Percentiles rank a stretch among this genome's conserved stretches.
phyloP scores from a whole-genome alignment of 1,284 basidiomycete species.

The Anthracocystis setariae region DNA sequence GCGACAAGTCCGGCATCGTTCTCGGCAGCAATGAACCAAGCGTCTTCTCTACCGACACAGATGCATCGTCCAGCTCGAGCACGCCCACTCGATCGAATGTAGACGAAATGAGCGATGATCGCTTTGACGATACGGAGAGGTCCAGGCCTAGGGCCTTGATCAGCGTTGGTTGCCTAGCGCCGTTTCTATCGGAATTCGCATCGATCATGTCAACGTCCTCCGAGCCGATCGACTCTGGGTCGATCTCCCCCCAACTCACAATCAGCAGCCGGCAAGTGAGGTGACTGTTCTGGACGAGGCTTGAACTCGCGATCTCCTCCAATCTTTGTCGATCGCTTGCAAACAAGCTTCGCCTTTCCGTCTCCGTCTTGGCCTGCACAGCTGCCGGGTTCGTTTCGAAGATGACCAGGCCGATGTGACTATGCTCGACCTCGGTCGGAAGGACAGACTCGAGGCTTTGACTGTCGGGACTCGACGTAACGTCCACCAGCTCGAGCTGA shows the following conservation, averaged over 20 bases:
- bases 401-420: slow-evolving; percentile 37
- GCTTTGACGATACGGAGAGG: neutral
- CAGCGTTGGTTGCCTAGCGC: neutral
- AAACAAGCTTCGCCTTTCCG: slow-evolving; percentile 7
- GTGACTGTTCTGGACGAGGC: slow-evolving; percentile 11
- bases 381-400: slow-evolving; percentile 36
- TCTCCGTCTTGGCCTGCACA: slow-evolving; percentile 11
- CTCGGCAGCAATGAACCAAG: slow-evolving; percentile 12
- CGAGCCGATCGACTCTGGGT: neutral
- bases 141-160: slow-evolving; percentile 17
- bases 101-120: neutral
- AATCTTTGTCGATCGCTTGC: slow-evolving; percentile 22
- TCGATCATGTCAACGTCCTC: slow-evolving; percentile 28
- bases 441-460: slow-evolving; percentile 11
- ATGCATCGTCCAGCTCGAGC: slow-evolving; percentile 35
- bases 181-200: neutral
- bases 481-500: slow-evolving; percentile 28
- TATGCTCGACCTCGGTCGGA: slow-evolving; percentile 10
- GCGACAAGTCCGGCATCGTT: slow-evolving; percentile 25
- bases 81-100: slow-evolving; percentile 30
- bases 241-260: slow-evolving; percentile 19
- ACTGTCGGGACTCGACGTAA: slow-evolving; percentile 5
- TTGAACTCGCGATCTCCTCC: slow-evolving; percentile 15
- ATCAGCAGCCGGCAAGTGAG: slow-evolving; percentile 33
- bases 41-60: slow-evolving; percentile 21